These are phyloP conservation scores for Teratosphaeria destructans DNA, from an alignment of 2,329 filamentous ascomycete genomes.

Conservation along the genomic window DNA sequence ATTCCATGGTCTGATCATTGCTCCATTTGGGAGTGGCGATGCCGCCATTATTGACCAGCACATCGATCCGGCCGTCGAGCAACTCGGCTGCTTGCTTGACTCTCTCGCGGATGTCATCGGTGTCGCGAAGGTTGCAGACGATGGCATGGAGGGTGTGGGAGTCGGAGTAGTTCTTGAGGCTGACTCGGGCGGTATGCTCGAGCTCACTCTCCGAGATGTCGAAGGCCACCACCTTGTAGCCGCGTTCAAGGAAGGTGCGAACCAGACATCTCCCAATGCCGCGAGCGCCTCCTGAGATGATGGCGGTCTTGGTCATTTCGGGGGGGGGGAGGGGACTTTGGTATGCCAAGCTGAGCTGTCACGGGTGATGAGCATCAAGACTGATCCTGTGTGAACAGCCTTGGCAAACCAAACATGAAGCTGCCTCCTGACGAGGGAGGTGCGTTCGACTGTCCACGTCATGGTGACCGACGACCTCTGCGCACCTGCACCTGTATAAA, in stretches of 20 bases:
- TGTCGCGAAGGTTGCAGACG: constrained; percentile 24
- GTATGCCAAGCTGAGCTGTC: too few species aligned
- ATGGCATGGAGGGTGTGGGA: constrained; percentile 7
- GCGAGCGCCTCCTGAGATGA: constrained; percentile 14
- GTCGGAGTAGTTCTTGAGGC: constrained; percentile 19
- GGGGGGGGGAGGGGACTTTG: too few species aligned
- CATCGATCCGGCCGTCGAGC: constrained; percentile 23
- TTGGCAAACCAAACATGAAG: background rate
- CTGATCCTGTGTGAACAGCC: background rate
- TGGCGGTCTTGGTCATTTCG: background rate
- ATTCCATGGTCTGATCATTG: constrained; percentile 22
- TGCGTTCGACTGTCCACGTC: background rate
- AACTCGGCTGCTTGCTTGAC: constrained; percentile 23
- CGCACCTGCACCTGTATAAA: background rate
- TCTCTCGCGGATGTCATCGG: constrained; percentile 22
- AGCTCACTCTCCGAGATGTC: constrained; percentile 30
- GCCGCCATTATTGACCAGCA: constrained; percentile 33
- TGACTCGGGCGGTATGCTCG: constrained; percentile 21
- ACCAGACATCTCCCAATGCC: constrained; percentile 27
- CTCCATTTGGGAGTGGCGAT: constrained; percentile 25
- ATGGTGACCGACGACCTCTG: background rate
- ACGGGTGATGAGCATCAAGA: background rate
- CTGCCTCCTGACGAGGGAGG: background rate
- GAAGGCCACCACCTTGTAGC: constrained; percentile 31
- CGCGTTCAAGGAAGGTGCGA: constrained; percentile 25